Base-by-base conservation (phyloP, 352 stramenopile genomes). In the Pythium oligandrum region DNA sequence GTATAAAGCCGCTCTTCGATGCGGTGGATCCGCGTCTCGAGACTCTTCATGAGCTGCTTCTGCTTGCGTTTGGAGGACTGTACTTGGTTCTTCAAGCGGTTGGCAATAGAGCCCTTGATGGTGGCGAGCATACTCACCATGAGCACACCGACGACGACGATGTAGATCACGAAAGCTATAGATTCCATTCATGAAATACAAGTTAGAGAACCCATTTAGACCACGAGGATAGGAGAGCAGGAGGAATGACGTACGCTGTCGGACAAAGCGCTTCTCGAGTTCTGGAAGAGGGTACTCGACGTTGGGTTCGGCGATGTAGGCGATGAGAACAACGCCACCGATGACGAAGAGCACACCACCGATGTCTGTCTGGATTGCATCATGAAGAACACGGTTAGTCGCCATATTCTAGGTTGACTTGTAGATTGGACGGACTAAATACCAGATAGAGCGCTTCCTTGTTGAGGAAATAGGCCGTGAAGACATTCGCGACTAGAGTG, bases 301-400 rank as follows among this genome's bases (percentile, higher is more conserved):
- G 61, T 95, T 90, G 6, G 77, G 76, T 56, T 96, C 83, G 1
- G 85, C 72, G 64, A 96, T 93, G 51, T 71, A 84, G 8, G 86
- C 87, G 49, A 96, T 88, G 45, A 95, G 70, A 3, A 96, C 81
- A 17, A 96, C 87, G 2, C 88, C 88, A 32, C 81, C 39, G 52
- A 96, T 93, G 11, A 96, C 87, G 51, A 94, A 90, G 17, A 93
- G 47, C 38, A 94, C 88, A 34, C 86, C 88, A 3, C 83, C 66
- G 1, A 94, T 46, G 57, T 96, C 88, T 34, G 82, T 92, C 76
- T 85, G 49, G 17, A 26, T 26, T 26, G 17, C 17, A 26, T 26
- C 17, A 26, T 26, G 17, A 26, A 26, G 17, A 26, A 26, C 17
- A 26, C 17, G 17, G 17, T 26, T 26, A 26, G 17, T 26, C 17